phyloP scores from a whole-genome alignment of 805 yeast species.

The Saitoella complicata region DNA sequence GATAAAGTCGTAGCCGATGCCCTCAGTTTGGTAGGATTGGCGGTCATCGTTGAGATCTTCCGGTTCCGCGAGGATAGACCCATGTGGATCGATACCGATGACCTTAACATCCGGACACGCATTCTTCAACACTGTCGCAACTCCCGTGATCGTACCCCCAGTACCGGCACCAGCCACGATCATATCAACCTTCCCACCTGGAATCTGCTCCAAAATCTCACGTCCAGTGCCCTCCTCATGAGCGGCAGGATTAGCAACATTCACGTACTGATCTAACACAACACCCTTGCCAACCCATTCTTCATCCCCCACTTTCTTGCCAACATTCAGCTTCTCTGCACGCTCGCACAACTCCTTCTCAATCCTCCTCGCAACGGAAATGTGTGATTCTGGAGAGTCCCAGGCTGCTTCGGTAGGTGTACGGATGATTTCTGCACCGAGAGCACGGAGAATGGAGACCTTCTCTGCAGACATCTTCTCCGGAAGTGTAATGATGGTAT shows the following conservation, averaged over 20 bases:
- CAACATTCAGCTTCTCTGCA: too few relatives aligned
- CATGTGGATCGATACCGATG: constrained; percentile 74
- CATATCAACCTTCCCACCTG: constrained; percentile 51
- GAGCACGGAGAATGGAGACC: constrained; percentile 71
- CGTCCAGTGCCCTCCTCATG: constrained; percentile 73
- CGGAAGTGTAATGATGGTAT: constrained; percentile 75
- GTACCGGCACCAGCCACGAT: constrained; percentile 88
- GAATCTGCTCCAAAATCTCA: constrained; percentile 60
- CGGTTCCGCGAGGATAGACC: constrained; percentile 71
- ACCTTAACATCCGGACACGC: constrained; percentile 44
- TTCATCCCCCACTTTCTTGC: too few relatives aligned
- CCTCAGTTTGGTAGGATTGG: constrained; percentile 64
- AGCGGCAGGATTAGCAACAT: constrained; percentile 65
- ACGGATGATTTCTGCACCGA: constrained; percentile 81
- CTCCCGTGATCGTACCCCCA: constrained; percentile 82
- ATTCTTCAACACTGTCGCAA: constrained; percentile 58
- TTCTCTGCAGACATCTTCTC: constrained; percentile 88
- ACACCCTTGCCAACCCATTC: constrained; percentile 29
- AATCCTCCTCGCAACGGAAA: constrained; percentile 69
- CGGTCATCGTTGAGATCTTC: constrained; percentile 44
- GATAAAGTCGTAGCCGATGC: constrained; percentile 78
- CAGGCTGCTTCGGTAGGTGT: constrained; percentile 88
- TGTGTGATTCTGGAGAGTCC: constrained; percentile 83
- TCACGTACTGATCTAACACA: constrained; percentile 69
- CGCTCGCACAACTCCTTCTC: constrained; percentile 68